phyloP scores from a whole-genome alignment of 2,329 filamentous ascomycete species.

The Alternaria sp. region DNA sequence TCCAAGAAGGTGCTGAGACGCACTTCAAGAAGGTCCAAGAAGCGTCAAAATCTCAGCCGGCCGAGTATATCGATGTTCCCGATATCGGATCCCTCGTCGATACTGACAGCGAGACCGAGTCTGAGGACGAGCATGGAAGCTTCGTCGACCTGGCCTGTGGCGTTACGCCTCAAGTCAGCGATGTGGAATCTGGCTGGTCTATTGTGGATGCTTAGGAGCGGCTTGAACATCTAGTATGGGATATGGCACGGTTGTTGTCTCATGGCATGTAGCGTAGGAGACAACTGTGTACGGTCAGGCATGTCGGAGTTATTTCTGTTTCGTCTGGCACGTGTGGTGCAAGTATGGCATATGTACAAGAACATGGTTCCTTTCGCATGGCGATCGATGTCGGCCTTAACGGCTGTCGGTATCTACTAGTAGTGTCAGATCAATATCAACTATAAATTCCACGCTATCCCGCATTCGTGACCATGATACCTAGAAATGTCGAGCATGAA shows the following conservation, averaged over 20 bases:
- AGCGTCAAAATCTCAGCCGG: not conserved
- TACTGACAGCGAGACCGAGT: not conserved
- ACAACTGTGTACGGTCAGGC: no score
- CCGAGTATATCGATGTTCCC: not conserved
- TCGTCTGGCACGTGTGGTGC: not conserved
- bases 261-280: not conserved
- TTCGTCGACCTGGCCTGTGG: constrained; percentile 11
- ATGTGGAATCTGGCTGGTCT: constrained; percentile 11
- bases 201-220: constrained; percentile 1
- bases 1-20: not conserved
- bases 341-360: not conserved
- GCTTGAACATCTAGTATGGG: not conserved
- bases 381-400: not conserved
- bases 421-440: not conserved
- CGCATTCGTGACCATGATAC: not conserved
- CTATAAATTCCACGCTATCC: not conserved
- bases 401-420: not conserved
- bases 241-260: not conserved
- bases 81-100: not conserved
- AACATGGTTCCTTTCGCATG: not conserved
- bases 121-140: constrained; percentile 4
- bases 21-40: not conserved
- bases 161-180: constrained; percentile 3
- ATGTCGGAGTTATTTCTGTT: not conserved
- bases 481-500: not conserved